Evolutionary conservation across 2,329 filamentous ascomycete species (phyloP).

Genomic region (Fusarium miscanthi): DNA sequence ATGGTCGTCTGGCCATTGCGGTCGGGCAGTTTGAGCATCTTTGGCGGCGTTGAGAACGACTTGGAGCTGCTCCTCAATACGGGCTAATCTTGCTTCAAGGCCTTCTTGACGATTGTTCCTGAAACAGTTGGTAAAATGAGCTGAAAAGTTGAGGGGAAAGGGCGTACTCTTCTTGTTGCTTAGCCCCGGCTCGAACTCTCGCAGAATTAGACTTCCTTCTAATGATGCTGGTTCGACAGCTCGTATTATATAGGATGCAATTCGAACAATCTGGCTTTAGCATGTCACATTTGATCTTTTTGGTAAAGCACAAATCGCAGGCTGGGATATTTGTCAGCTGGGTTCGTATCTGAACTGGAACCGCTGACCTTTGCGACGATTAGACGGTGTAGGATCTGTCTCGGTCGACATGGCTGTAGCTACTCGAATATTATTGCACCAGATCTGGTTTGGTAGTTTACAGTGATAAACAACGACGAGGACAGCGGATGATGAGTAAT

Average conservation of each 20-base stretch:
- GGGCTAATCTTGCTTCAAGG: conserved; percentile 45
- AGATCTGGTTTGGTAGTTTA: rapidly evolving
- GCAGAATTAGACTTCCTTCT: conserved; percentile 42
- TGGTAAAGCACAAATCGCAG: conserved; percentile 58
- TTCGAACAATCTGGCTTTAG: conserved; percentile 58
- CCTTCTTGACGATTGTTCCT: conserved; percentile 4
- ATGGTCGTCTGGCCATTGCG: conserved; percentile 17
- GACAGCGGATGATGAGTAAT: neutral
- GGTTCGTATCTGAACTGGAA: rapidly evolving
- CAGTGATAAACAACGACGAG: rapidly evolving
- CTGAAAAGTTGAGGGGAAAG: neutral
- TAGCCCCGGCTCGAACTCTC: conserved; percentile 23
- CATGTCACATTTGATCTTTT: conserved; percentile 61
- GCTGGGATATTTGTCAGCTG: conserved; percentile 40
- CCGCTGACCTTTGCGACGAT: conserved; percentile 40
- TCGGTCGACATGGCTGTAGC: conserved; percentile 13
- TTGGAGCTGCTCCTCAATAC: conserved; percentile 49
- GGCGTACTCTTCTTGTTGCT: conserved; percentile 28
- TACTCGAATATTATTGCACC: rapidly evolving
- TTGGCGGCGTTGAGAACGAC: conserved; percentile 44
- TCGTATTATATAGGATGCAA: conserved; percentile 55
- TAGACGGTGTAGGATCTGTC: conserved; percentile 24
- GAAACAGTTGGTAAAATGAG: neutral
- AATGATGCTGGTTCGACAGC: conserved; percentile 49
- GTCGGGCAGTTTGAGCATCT: conserved; percentile 7